A percentile compares a stretch with the other conserved stretches of the same genome.
Evolutionary conservation across 2,329 filamentous ascomycete genomes (phyloP).

Genomic region (Cladosporium sp.): DNA sequence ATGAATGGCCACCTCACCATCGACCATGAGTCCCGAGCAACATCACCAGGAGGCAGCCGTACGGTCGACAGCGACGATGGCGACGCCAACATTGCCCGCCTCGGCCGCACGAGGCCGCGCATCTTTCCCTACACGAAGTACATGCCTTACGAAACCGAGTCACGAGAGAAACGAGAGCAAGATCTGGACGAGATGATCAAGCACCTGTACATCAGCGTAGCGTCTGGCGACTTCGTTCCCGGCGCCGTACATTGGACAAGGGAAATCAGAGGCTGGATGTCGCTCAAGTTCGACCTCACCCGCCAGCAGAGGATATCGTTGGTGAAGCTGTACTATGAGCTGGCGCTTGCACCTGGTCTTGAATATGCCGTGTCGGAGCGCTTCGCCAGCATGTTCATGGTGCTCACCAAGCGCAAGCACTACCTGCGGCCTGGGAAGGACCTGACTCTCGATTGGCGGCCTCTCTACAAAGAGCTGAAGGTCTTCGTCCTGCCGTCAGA

Average conservation of each 20-base stretch:
- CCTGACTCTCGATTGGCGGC: constrained; percentile 86
- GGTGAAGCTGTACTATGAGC: constrained; percentile 89
- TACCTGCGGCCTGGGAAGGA: constrained; percentile 89
- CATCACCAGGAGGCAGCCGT: constrained; percentile 68
- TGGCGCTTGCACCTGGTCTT: constrained; percentile 82
- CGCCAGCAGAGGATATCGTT: constrained; percentile 76
- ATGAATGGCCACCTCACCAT: constrained; percentile 22
- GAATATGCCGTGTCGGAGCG: constrained; percentile 77
- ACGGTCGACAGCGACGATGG: constrained; percentile 29
- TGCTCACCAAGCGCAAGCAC: constrained; percentile 95
- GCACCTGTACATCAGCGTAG: constrained; percentile 85
- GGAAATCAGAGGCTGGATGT: constrained; percentile 91
- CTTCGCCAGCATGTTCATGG: constrained; percentile 94
- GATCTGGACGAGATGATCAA: constrained; percentile 85
- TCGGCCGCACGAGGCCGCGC: constrained; percentile 70
- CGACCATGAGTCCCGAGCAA: constrained; percentile 76
- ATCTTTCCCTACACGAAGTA: constrained; percentile 91
- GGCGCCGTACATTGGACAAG: constrained; percentile 96
- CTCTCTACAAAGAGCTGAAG: constrained; percentile 89
- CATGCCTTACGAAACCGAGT: constrained; percentile 83
- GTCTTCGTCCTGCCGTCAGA: constrained; percentile 82
- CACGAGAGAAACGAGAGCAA: constrained; percentile 68
- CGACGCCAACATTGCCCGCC: constrained; percentile 39
- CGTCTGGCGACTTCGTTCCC: constrained; percentile 88
- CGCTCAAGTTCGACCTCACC: constrained; percentile 94